phyloP scores from a whole-genome alignment of 2,329 filamentous ascomycete species.

The Fusarium chaquense region DNA sequence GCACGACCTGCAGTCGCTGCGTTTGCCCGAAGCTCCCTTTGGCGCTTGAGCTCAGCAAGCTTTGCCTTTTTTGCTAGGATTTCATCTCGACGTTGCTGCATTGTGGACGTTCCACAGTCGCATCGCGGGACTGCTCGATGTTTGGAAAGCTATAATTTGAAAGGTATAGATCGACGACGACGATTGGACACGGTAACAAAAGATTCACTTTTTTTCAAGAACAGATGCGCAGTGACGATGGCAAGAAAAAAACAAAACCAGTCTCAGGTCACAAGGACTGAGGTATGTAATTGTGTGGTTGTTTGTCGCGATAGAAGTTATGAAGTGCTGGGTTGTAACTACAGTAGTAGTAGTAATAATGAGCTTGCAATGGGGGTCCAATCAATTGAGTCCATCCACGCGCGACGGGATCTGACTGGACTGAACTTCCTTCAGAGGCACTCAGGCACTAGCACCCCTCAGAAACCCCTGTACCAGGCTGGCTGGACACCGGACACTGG shows the following conservation, averaged over 20 bases:
- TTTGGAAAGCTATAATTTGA: constrained; percentile 40
- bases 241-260: background rate
- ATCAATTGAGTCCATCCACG: constrained; percentile 38
- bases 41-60: constrained; percentile 94
- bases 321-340: constrained; percentile 6
- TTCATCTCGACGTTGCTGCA: constrained; percentile 91
- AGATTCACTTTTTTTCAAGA: constrained; percentile 2
- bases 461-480: constrained; percentile 28
- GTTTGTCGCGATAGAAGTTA: constrained; percentile 26
- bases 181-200: background rate
- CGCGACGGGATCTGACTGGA: constrained; percentile 15
- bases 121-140: constrained; percentile 59
- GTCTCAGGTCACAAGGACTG: background rate
- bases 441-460: constrained; percentile 20
- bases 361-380: constrained; percentile 35
- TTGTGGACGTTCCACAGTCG: constrained; percentile 60
- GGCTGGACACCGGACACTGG: background rate
- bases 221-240: background rate
- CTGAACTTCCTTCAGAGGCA: constrained; percentile 1
- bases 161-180: constrained; percentile 10
- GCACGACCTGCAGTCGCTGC: constrained; percentile 78
- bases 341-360: constrained; percentile 8
- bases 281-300: constrained; percentile 19
- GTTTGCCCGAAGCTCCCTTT: constrained; percentile 84
- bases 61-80: constrained; percentile 97